Conservation (phyloP, 2,329 filamentous ascomycete genomes). For the Sclerotinia trifoliorum region DNA sequence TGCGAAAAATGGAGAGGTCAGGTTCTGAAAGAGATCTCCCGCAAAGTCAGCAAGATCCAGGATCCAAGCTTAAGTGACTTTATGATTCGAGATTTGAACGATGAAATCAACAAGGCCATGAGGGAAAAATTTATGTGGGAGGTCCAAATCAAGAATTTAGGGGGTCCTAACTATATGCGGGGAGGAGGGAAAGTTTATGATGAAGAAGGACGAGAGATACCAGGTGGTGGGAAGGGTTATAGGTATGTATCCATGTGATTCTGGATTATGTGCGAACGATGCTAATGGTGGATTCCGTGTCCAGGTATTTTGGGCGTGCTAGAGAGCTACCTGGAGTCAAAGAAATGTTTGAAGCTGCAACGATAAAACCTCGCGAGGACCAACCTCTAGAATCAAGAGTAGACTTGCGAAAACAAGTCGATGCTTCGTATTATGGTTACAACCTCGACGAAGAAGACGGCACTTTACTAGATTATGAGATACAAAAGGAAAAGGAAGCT, state of each 20-base stretch:
- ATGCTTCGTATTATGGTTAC: slow-evolving; percentile 95
- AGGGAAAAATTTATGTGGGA: slow-evolving; percentile 99
- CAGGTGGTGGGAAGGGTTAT: slow-evolving; percentile 82
- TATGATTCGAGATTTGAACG: slow-evolving; percentile 96
- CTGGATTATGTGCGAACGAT: not conserved
- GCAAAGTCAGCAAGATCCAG: slow-evolving; percentile 95
- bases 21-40: slow-evolving; percentile 93
- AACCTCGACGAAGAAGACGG: slow-evolving; percentile 90
- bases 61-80: slow-evolving; percentile 89
- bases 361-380: slow-evolving; percentile 54
- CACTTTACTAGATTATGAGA: slow-evolving; percentile 75
- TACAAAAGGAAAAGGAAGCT: slow-evolving; percentile 78
- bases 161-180: slow-evolving; percentile 82
- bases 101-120: slow-evolving; percentile 99
- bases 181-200: slow-evolving; percentile 54
- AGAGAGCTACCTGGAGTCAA: slow-evolving; percentile 91
- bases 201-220: slow-evolving; percentile 55
- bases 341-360: slow-evolving; percentile 85
- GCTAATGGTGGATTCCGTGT: slow-evolving; percentile 49
- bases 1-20: slow-evolving; percentile 99
- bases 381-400: slow-evolving; percentile 65
- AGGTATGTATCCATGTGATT: slow-evolving; percentile 60
- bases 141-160: slow-evolving; percentile 88
- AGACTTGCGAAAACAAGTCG: slow-evolving; percentile 72
- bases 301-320: slow-evolving; percentile 84